Evolutionary conservation across 306 rosid species (phyloP), one percentile per base, ranked within the genome.

Genomic region (Sechiopsis laciniata): DNA sequence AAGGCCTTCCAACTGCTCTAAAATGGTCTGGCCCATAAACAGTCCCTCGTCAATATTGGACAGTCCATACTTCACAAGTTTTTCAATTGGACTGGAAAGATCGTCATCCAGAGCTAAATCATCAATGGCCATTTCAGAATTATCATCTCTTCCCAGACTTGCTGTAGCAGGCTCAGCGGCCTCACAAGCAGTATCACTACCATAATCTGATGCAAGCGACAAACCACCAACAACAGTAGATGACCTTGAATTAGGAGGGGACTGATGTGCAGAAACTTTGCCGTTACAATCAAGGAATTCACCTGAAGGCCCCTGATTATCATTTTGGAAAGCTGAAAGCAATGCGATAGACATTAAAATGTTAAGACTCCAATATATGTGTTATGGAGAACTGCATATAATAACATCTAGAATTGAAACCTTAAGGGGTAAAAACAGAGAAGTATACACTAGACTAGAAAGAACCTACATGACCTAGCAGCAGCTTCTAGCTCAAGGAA

Each of bases 401-500:
- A 62, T 32, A 50, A 24, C 12, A n/a, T 48, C 46, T 10, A 21
- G 55, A 24, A 68, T 21, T 40, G 67, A 45, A 50, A 67, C 55
- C 10, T 75, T 24, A 78, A 68, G 58, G 17, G 29, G 42, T 54
- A 77, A 69, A 66, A 48, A 58, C 37, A 68, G 13, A 74, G 20
- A 65, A 71, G 73, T 22, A 71, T 72, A 87, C 53, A 55, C 59
- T 75, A 64, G 53, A 77, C 71, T 54, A 80, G 80, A 78, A 50
- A 87, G 80, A 76, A 85, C 97, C 72, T 95, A 95, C 99, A 85
- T 78, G 92, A 85, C 83, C 99, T 91, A 80, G 99, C 99, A 74
- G 97, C 96, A 76, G 89, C 91, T 85, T 95, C 99, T 70, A 95
- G 90, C 82, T 91, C 99, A 42, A 95, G 90, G 85, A 95, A 95